These are phyloP conservation scores for Myxozyma vanderwaltii DNA, from an alignment of 805 yeast genomes.

Conservation along the genomic window DNA sequence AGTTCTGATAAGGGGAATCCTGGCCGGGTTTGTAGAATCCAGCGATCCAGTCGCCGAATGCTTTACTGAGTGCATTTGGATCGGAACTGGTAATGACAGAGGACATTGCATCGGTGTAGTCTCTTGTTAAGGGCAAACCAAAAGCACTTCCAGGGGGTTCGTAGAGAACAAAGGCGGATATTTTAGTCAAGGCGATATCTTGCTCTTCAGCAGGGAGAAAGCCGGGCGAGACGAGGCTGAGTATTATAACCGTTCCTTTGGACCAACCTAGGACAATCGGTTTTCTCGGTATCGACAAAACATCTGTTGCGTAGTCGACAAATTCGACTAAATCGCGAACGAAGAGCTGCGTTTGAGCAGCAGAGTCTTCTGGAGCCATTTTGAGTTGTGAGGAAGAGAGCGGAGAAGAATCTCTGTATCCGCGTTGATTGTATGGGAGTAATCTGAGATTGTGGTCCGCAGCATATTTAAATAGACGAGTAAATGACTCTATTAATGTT, in stretches of 20 bases:
- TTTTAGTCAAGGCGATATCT: not conserved
- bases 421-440: conserved; percentile 16
- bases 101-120: conserved; percentile 5
- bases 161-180: not conserved
- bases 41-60: conserved; percentile 12
- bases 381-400: not conserved
- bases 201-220: conserved; percentile 5
- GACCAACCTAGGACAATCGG: conserved; percentile 17
- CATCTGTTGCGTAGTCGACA: not conserved
- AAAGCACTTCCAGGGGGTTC: conserved; percentile 21
- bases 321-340: conserved; percentile 6
- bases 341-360: not conserved
- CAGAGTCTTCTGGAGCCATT: not conserved
- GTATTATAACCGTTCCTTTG: conserved; percentile 6
- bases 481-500: not conserved
- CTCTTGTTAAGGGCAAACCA: conserved; percentile 6
- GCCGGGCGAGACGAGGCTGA: conserved; percentile 6
- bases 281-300: not conserved
- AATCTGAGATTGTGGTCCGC: not conserved
- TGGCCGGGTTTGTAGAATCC: conserved; percentile 17
- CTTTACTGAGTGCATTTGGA: not conserved
- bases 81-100: not conserved
- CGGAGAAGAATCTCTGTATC: conserved; percentile 5
- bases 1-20: not conserved
- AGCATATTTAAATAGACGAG: not conserved